Base-by-base conservation (phyloP, 176 grass and related monocot genomes). In the Cenchrus fungigraminus region DNA sequence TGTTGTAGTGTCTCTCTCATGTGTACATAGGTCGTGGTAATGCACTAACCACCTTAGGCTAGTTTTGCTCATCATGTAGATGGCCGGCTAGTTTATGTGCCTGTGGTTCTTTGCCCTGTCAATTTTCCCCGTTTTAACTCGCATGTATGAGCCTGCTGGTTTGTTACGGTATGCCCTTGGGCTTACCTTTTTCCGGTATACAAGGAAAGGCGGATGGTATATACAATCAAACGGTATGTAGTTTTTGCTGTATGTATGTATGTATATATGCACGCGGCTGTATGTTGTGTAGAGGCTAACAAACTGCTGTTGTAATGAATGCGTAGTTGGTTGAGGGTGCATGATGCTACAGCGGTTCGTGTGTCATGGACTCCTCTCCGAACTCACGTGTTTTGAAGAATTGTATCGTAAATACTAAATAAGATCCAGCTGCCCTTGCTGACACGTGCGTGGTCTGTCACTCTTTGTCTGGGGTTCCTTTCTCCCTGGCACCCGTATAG, bases 11-110 rank as follows among this genome's bases (percentile, higher is more conserved):
- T 37, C 19, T 11, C 53, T 37, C 19, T 11, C 53, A 65, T 71
- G 20, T 63, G 71, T 87, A 75, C 78, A 82, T 87, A 88, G 43
- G 56, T 78, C 58, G 22, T 78, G 71, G 66, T 88, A 47, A 53
- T 64, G 53, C n/a, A 40, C 46, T 78, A 71, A 78, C 80, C 22
- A 78, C 80, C 22, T 78, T 83, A 71, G 73, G 80, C 57, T 72
- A 65, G 65, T 42, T 78, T 77, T 83, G 86, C 65, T 83, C 86
- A 61, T 71, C 74, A 88, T 71, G 47, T 73, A 77, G 68, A 76
- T 84, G 82, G 47, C 29, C 71, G 8, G 82, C 59, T 86, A 64
- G 84, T 65, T 73, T 62, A 9, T 73, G 67, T 17, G 45, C 76
- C 50, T 32, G 32, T 65, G 57, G 44, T 86, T 74, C 46, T 20